Base-by-base conservation (phyloP, 1,284 basidiomycete species). In the Cryptococcus neoformans region DNA sequence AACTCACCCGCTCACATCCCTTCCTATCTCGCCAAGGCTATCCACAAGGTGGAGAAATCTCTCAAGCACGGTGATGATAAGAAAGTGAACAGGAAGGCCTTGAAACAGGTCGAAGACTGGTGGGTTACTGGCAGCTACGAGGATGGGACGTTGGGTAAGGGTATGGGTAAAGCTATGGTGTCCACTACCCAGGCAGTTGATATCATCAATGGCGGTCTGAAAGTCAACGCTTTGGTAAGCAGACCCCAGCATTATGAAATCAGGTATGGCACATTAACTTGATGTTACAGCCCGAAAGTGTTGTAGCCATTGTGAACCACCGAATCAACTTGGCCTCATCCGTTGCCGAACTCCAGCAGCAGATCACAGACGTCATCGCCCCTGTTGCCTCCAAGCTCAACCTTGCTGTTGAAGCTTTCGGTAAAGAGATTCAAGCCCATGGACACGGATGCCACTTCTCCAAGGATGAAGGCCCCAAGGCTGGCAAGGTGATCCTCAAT, bases 111-210 rank as follows among this genome's bases (percentile, higher is more conserved):
- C 21, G 51, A 67, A 50, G 56, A 69, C 11, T 67, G 63, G 65
- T 68, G 55, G 49, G 60, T 65, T 14, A 44, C 53, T 21, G 60
- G 57, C 2, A 63, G 62, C 50, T 49, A 49, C 14, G 48, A 62
- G 48, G 61, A 65, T 49, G 63, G 66, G 3, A 52, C 59, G 16
- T 42, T 66, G 44, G 50, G 51, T 11, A 55, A 56, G 14, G 60
- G 67, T 4, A 46, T 62, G 39, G 62, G 62, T 51, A 66, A 60
- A 49, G 65, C 74, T 11, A 59, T 72, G 59, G 66, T 75, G 28
- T 57, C 63, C 1, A 77, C 75, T 11, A 75, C 72, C 3, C 69
- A 75, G 53, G 75, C 75, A 21, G 66, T 74, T 6, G 72, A 74
- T 55, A 66, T 77, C 48, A 65, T 75, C 57, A 60, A 63, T 45